A percentile compares a stretch with the other conserved stretches of the same genome.
Conservation (phyloP, 2,329 filamentous ascomycete genomes). For the Colletotrichum chlorophyti region DNA sequence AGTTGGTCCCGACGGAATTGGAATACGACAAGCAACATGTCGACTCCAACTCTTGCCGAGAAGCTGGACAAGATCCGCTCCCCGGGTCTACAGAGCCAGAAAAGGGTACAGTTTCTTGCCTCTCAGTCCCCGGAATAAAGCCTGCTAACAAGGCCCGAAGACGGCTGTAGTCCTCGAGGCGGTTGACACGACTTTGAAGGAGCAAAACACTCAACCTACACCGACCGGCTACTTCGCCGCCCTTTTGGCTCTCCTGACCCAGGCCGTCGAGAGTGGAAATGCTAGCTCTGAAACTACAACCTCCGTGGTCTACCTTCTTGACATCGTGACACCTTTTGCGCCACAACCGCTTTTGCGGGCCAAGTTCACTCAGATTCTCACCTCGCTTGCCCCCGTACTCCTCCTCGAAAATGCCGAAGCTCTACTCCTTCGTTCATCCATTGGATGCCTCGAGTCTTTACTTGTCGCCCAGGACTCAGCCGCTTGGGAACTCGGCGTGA, state of each 20-base stretch:
- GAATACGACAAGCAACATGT: slow-evolving; percentile 47
- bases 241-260: slow-evolving; percentile 84
- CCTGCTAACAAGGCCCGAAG: slow-evolving; percentile 47
- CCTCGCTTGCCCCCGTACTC: slow-evolving; percentile 83
- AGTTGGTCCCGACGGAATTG: slow-evolving; percentile 27
- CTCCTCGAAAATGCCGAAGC: slow-evolving; percentile 84
- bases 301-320: slow-evolving; percentile 93
- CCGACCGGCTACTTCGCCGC: slow-evolving; percentile 95
- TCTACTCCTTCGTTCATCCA: slow-evolving; percentile 83
- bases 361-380: slow-evolving; percentile 94
- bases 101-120: slow-evolving; percentile 68
- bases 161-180: slow-evolving; percentile 87
- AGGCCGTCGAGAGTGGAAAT: slow-evolving; percentile 72
- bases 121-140: slow-evolving; percentile 9
- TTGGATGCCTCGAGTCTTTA: slow-evolving; percentile 92
- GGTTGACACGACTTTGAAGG: slow-evolving; percentile 90
- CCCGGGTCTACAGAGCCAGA: slow-evolving; percentile 93
- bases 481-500: slow-evolving; percentile 86
- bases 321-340: slow-evolving; percentile 85
- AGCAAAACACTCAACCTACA: slow-evolving; percentile 83
- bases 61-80: slow-evolving; percentile 97
- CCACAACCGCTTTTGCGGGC: slow-evolving; percentile 87
- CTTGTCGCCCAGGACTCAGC: slow-evolving; percentile 86
- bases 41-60: slow-evolving; percentile 71
- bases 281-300: slow-evolving; percentile 83